These are phyloP conservation scores for Talaromyces sp. DNA, from an alignment of 2,329 filamentous ascomycete genomes.

Conservation along the genomic window DNA sequence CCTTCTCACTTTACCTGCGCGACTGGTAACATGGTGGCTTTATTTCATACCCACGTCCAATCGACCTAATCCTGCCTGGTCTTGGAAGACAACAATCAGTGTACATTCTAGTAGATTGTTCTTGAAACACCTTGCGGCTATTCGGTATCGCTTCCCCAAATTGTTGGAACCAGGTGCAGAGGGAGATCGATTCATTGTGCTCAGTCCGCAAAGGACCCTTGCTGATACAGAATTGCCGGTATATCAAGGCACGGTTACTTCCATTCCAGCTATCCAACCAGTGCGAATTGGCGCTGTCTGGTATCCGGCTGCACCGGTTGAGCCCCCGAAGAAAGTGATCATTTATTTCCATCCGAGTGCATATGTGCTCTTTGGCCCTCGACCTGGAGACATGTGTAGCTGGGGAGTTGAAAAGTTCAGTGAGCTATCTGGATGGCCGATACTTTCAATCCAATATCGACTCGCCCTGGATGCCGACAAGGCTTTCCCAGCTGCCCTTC, in stretches of 20 bases:
- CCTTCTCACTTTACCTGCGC: background rate
- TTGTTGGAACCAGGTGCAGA: background rate
- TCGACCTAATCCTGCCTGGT: background rate
- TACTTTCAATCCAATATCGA: background rate
- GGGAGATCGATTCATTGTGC: background rate
- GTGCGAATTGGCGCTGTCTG: background rate
- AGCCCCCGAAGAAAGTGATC: background rate
- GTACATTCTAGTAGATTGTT: background rate
- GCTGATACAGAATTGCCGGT: background rate
- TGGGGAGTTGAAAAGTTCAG: background rate
- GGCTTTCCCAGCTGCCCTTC: background rate
- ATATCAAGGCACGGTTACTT: background rate
- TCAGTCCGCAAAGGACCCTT: background rate
- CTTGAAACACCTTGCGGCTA: background rate
- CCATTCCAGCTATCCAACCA: background rate
- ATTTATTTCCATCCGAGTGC: background rate
- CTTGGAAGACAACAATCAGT: background rate
- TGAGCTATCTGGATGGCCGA: background rate
- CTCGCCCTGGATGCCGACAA: background rate
- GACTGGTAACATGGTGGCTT: background rate
- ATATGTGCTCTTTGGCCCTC: background rate
- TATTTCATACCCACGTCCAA: background rate
- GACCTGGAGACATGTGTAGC: background rate
- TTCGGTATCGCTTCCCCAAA: background rate
- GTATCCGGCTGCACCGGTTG: background rate